Evolutionary conservation across 2,329 filamentous ascomycete species (phyloP).

Genomic region (Alternaria conjuncta): DNA sequence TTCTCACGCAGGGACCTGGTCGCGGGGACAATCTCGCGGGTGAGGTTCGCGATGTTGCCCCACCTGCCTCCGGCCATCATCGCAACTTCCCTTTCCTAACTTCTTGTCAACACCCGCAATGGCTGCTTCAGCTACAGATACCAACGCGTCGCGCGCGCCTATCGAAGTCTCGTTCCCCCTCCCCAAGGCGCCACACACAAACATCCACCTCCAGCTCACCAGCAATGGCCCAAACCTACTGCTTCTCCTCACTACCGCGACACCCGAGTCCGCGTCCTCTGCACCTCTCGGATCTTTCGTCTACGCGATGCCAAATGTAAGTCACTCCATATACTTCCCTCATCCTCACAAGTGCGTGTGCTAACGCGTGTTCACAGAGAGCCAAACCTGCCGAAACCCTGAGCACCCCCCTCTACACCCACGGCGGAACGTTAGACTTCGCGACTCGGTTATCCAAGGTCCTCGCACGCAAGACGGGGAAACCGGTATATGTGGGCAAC

Average conservation of each 20-base stretch:
- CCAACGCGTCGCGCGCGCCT: slow-evolving; percentile 44
- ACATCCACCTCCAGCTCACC: slow-evolving; percentile 65
- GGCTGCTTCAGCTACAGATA: slow-evolving; percentile 20
- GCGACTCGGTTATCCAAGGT: slow-evolving; percentile 84
- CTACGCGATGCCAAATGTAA: slow-evolving; percentile 89
- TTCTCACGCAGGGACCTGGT: neutral
- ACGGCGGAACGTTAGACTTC: slow-evolving; percentile 82
- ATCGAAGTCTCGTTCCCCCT: slow-evolving; percentile 64
- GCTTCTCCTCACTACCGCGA: slow-evolving; percentile 62
- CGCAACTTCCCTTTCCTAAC: slow-evolving; percentile 3
- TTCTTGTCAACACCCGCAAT: slow-evolving; percentile 16
- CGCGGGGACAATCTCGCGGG: neutral
- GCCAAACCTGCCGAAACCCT: slow-evolving; percentile 64
- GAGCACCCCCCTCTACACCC: slow-evolving; percentile 78
- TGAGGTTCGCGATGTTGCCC: slow-evolving; percentile 7
- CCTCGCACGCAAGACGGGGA: slow-evolving; percentile 72
- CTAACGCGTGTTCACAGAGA: slow-evolving; percentile 36
- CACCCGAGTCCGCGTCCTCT: slow-evolving; percentile 48
- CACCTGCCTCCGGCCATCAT: slow-evolving; percentile 3
- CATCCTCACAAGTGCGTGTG: neutral
- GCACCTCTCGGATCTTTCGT: slow-evolving; percentile 82
- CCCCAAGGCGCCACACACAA: slow-evolving; percentile 63
- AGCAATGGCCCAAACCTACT: slow-evolving; percentile 59
- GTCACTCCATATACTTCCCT: slow-evolving; percentile 19
- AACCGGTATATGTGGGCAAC: slow-evolving; percentile 88